Conservation (phyloP, 805 yeast genomes). For the Candida awuae region DNA sequence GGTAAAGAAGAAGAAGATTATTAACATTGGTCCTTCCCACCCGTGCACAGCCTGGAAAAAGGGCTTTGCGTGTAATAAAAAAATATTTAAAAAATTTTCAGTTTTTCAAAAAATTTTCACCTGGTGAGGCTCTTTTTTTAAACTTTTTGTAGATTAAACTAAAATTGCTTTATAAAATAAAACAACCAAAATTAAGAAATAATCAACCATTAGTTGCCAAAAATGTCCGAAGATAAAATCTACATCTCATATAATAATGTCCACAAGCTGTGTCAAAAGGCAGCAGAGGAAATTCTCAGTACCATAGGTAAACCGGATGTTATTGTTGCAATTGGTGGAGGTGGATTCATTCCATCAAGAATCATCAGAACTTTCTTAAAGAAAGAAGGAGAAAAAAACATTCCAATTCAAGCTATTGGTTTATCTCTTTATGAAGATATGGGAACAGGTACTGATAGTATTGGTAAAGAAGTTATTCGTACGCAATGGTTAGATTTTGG, state of each 20-base stretch:
- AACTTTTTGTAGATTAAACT: neutral
- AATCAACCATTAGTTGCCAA: no score
- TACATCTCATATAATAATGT: conserved; percentile 74
- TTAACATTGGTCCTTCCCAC: neutral
- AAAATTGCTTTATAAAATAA: no score
- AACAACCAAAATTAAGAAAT: no score
- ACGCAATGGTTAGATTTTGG: conserved; percentile 90
- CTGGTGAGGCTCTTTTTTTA: neutral
- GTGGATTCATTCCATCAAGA: conserved; percentile 65
- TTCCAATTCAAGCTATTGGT: conserved; percentile 66
- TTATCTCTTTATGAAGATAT: conserved; percentile 55
- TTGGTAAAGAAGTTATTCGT: conserved; percentile 75
- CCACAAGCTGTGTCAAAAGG: conserved; percentile 69
- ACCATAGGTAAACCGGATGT: conserved; percentile 37
- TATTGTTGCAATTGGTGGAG: conserved; percentile 65
- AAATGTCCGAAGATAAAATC: conserved; percentile 37
- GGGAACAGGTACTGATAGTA: conserved; percentile 40
- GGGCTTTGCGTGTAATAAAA: no score
- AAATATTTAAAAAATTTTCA: neutral
- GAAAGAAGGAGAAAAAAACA: conserved; percentile 51
- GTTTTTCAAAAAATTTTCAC: neutral
- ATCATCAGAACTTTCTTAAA: conserved; percentile 58
- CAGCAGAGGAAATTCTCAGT: conserved; percentile 26
- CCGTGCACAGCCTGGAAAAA: neutral
- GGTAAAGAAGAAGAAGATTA: conserved; percentile 21